Conservation (phyloP, 257 asterid genomes). For the Ophiorrhiza pumila region DNA sequence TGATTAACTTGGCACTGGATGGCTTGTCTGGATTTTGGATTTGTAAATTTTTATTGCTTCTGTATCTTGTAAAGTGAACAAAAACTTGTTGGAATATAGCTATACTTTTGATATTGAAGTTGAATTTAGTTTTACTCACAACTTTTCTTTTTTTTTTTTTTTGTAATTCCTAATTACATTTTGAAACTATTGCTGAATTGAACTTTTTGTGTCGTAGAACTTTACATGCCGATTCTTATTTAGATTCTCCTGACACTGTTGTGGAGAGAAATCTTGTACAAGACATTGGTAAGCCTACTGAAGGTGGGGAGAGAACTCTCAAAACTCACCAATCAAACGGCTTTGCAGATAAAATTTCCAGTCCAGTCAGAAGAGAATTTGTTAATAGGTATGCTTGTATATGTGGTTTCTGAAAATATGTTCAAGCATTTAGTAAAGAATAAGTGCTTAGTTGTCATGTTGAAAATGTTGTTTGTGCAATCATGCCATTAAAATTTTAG, state of each 20-base stretch:
- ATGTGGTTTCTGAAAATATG: conserved; percentile 4
- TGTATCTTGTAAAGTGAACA: neutral
- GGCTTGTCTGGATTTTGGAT: neutral
- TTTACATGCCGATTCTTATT: conserved; percentile 24
- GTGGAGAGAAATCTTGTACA: conserved; percentile 24
- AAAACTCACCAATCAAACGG: conserved; percentile 30
- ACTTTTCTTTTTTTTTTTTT: neutral
- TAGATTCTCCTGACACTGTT: conserved; percentile 30
- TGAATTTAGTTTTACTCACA: neutral
- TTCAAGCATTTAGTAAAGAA: neutral
- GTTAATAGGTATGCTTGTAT: conserved; percentile 43
- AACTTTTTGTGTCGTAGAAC: conserved; percentile 21
- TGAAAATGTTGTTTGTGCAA: neutral
- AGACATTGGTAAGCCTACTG: conserved; percentile 31
- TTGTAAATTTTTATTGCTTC: neutral
- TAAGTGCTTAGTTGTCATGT: neutral
- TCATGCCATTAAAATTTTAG: neutral
- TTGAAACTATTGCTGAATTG: conserved; percentile 13
- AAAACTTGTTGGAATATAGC: neutral
- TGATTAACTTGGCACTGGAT: neutral
- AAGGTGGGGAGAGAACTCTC: conserved; percentile 34
- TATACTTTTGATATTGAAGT: neutral
- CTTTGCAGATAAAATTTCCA: conserved; percentile 37
- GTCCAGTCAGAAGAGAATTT: conserved; percentile 49
- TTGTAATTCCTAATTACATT: neutral